Conservation (phyloP, 495 filamentous ascomycete species). For the Penicillium desertorum region DNA sequence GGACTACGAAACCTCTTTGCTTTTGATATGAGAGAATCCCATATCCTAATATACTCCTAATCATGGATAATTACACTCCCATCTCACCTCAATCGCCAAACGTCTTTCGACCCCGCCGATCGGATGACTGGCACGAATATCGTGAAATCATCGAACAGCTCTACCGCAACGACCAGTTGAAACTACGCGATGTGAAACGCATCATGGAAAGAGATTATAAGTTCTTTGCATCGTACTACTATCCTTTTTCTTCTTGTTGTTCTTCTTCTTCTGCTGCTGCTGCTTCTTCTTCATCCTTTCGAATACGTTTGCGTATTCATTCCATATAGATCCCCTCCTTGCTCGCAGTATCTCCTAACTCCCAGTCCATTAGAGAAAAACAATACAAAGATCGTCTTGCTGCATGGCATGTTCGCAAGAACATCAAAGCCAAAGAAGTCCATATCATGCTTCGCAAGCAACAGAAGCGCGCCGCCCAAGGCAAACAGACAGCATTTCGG, state of each 20-base stretch:
- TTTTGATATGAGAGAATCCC: background rate
- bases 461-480: slow-evolving; percentile 42
- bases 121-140: slow-evolving; percentile 46
- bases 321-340: slow-evolving; percentile 4
- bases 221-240: slow-evolving; percentile 43
- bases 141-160: slow-evolving; percentile 42
- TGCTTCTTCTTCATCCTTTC: slow-evolving; percentile 5
- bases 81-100: slow-evolving; percentile 26
- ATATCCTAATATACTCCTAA: background rate
- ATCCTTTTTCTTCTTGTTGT: slow-evolving; percentile 21
- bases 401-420: slow-evolving; percentile 46
- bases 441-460: slow-evolving; percentile 47
- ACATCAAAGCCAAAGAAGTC: slow-evolving; percentile 46
- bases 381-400: slow-evolving; percentile 50
- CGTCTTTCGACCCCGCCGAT: slow-evolving; percentile 41
- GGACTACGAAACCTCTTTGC: slow-evolving; percentile 2
- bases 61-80: slow-evolving; percentile 19
- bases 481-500: slow-evolving; percentile 46
- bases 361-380: slow-evolving; percentile 37
- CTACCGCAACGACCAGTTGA: slow-evolving; percentile 45
- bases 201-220: slow-evolving; percentile 46
- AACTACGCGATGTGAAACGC: slow-evolving; percentile 44
- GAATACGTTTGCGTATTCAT: background rate
- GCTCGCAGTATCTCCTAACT: slow-evolving; percentile 18
- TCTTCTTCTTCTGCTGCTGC: slow-evolving; percentile 4